Conservation (phyloP, 2,329 filamentous ascomycete genomes). For the Fusarium continuum region DNA sequence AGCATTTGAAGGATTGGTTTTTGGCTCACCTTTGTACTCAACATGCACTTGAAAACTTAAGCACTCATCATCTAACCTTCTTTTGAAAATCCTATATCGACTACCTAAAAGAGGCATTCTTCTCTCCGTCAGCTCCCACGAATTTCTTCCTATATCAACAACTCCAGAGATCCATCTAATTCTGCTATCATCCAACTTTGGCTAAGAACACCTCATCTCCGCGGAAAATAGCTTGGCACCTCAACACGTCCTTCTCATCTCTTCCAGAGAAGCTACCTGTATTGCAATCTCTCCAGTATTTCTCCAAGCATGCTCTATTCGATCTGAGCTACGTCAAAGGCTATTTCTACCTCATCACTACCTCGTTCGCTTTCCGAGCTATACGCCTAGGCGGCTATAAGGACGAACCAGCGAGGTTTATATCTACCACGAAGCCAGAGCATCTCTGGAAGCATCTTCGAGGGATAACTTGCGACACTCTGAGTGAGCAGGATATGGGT, state of each 20-base stretch:
- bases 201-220: not conserved
- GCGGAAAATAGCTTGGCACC: not conserved
- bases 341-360: not conserved
- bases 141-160: not conserved
- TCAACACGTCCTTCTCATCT: not conserved
- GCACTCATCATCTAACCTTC: too few species aligned
- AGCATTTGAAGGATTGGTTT: too few species aligned
- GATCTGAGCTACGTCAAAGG: not conserved
- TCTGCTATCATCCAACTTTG: not conserved
- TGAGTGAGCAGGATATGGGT: too few species aligned
- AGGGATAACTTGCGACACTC: conserved; percentile 16
- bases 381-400: conserved; percentile 1
- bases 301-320: not conserved
- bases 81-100: too few species aligned
- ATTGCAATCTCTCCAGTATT: not conserved
- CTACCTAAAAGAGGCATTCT: not conserved
- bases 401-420: not conserved
- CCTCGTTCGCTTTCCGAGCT: not conserved
- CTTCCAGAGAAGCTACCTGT: not conserved
- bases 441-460: not conserved
- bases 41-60: not conserved
- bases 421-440: not conserved
- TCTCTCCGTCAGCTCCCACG: not conserved
- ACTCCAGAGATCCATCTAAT: not conserved
- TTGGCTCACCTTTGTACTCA: too few species aligned